A percentile compares a stretch with the other conserved stretches of the same genome.
Evolutionary conservation across 768 basidiomycete species (phyloP).

Genomic region (Boletus insuetus): DNA sequence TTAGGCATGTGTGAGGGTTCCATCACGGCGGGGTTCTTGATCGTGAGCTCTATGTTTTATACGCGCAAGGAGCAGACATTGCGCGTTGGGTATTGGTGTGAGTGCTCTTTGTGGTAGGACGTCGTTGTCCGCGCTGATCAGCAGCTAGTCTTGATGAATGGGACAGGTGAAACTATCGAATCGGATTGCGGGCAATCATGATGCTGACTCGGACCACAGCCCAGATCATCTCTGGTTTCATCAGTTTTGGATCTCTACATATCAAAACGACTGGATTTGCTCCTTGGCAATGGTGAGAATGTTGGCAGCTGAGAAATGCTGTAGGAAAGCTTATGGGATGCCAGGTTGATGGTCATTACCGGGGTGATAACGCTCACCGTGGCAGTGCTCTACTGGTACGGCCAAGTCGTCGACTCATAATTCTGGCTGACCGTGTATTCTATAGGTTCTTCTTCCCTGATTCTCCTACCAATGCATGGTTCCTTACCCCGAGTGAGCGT

Average conservation of each 20-base stretch:
- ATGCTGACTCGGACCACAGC: constrained; percentile 37
- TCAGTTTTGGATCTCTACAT: constrained; percentile 64
- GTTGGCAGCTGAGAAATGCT: neutral
- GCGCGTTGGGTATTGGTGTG: constrained; percentile 76
- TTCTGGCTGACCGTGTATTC: neutral
- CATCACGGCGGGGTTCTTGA: constrained; percentile 74
- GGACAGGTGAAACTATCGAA: constrained; percentile 44
- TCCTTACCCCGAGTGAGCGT: constrained; percentile 65
- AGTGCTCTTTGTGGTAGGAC: constrained; percentile 22
- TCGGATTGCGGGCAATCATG: neutral
- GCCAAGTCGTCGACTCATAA: neutral
- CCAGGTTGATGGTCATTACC: constrained; percentile 69
- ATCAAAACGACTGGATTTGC: constrained; percentile 54
- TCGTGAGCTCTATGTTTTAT: constrained; percentile 78
- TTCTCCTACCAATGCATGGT: constrained; percentile 73
- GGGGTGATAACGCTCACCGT: constrained; percentile 55
- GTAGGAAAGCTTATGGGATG: neutral
- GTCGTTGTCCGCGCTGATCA: neutral
- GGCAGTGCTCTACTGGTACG: constrained; percentile 54
- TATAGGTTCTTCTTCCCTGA: constrained; percentile 67
- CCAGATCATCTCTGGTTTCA: constrained; percentile 68
- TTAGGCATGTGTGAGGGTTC: constrained; percentile 72
- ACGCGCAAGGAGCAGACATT: constrained; percentile 67
- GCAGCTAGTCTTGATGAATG: constrained; percentile 66
- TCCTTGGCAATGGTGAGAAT: constrained; percentile 68